Conservation (phyloP, 805 yeast species). For the Metschnikowia shivogae region DNA sequence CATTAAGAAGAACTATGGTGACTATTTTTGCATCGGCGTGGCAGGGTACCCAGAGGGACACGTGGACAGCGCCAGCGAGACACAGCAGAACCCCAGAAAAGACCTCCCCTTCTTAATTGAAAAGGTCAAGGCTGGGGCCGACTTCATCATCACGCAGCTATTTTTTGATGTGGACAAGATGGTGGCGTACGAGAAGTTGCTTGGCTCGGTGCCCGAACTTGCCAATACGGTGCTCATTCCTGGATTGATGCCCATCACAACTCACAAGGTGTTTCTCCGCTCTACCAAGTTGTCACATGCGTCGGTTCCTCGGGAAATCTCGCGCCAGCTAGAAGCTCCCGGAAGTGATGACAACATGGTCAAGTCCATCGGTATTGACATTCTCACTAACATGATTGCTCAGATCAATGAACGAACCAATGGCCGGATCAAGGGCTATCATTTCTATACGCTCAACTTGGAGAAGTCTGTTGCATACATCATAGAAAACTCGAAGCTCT, state of each 20-base stretch:
- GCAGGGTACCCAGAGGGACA: constrained; percentile 99
- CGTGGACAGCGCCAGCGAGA: constrained; percentile 73
- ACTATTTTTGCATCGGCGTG: constrained; percentile 89
- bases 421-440: constrained; percentile 73
- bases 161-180: constrained; percentile 85
- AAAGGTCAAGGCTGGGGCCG: constrained; percentile 92
- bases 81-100: constrained; percentile 57
- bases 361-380: constrained; percentile 75
- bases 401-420: constrained; percentile 50
- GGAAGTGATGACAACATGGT: constrained; percentile 72
- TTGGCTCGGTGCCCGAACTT: constrained; percentile 41
- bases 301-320: constrained; percentile 58
- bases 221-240: constrained; percentile 63
- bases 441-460: constrained; percentile 86
- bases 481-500: constrained; percentile 48
- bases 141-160: constrained; percentile 85
- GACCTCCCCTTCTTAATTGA: constrained; percentile 81
- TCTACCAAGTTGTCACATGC: constrained; percentile 91
- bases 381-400: constrained; percentile 60
- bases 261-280: constrained; percentile 74
- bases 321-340: constrained; percentile 51
- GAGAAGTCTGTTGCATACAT: constrained; percentile 90
- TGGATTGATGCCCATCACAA: constrained; percentile 89
- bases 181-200: constrained; percentile 54
- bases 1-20: constrained; percentile 66